Evolutionary conservation across 148 eudicot species (phyloP).

Genomic region (Vaccinium myrtillus): DNA sequence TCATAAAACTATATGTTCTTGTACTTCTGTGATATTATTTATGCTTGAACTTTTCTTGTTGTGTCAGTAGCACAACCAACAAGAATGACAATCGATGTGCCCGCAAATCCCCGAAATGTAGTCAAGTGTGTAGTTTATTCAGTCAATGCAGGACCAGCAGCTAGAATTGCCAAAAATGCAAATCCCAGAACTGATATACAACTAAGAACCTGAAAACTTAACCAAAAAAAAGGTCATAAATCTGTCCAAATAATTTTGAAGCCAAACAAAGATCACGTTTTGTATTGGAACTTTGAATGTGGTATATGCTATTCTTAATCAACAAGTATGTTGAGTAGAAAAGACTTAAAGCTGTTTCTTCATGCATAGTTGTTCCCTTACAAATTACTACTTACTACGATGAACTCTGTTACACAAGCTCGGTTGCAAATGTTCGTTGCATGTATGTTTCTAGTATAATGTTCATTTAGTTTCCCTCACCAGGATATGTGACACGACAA

Average conservation of each 20-base stretch:
- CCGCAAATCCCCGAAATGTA: slow-evolving; percentile 91
- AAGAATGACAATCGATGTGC: slow-evolving; percentile 92
- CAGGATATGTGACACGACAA: too few relatives aligned
- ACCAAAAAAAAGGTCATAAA: neutral
- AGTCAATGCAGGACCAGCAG: slow-evolving; percentile 81
- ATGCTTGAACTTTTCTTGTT: slow-evolving; percentile 92
- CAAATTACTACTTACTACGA: neutral
- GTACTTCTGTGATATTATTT: slow-evolving; percentile 92
- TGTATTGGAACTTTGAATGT: neutral
- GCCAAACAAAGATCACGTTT: neutral
- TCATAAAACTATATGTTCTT: slow-evolving; percentile 93
- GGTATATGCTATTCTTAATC: neutral
- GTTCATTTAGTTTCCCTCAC: too few relatives aligned
- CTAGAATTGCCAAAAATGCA: slow-evolving; percentile 79
- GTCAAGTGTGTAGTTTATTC: slow-evolving; percentile 88
- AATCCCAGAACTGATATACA: slow-evolving; percentile 96
- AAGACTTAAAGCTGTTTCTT: neutral
- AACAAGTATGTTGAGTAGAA: neutral
- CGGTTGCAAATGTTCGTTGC: too few relatives aligned
- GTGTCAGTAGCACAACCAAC: slow-evolving; percentile 99
- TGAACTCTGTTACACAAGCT: neutral
- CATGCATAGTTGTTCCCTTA: neutral
- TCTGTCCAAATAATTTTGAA: neutral
- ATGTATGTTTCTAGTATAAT: too few relatives aligned
- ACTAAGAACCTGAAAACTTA: slow-evolving; percentile 61